Percentiles rank a stretch among this genome's conserved stretches.
Evolutionary conservation across 768 basidiomycete genomes (phyloP).

Genomic region (Hericium erinaceus): DNA sequence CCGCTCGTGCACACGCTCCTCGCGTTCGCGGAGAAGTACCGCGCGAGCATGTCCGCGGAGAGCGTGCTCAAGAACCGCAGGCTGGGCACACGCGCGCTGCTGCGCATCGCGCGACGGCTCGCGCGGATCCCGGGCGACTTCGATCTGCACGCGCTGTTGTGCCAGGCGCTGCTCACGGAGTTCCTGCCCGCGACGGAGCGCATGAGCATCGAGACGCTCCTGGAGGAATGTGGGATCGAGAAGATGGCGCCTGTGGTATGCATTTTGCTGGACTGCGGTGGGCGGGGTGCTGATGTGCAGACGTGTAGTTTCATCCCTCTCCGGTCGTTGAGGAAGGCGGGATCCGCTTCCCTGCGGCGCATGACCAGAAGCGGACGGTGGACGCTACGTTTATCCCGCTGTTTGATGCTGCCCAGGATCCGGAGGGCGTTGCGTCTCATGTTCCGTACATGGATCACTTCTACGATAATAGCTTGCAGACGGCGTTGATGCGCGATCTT

Average conservation of each 20-base stretch:
- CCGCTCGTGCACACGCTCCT: conserved; percentile 32
- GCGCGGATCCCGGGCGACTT: conserved; percentile 34
- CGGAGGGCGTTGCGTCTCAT: conserved; percentile 45
- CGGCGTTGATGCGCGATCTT: conserved; percentile 55
- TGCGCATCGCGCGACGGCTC: conserved; percentile 43
- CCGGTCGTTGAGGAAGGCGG: conserved; percentile 29
- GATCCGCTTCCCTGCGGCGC: conserved; percentile 40
- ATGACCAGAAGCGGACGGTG: conserved; percentile 23
- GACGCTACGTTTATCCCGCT: conserved; percentile 32
- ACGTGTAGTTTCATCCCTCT: conserved; percentile 37
- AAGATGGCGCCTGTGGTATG: conserved; percentile 32
- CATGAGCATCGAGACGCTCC: conserved; percentile 40
- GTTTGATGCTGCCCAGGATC: conserved; percentile 42
- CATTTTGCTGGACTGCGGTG: conserved; percentile 6
- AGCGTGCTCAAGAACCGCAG: conserved; percentile 52
- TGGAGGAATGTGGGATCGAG: conserved; percentile 41
- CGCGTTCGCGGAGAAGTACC: conserved; percentile 48
- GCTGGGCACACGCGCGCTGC: conserved; percentile 51
- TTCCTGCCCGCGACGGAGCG: conserved; percentile 54
- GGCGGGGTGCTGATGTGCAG: not conserved
- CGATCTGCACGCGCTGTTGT: conserved; percentile 40
- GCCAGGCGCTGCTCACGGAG: conserved; percentile 43
- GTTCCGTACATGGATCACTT: conserved; percentile 64
- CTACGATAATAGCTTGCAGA: conserved; percentile 62
- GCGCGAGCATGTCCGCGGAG: conserved; percentile 44